A percentile compares a stretch with the other conserved stretches of the same genome.
These are phyloP conservation scores for Aspergillus vadensis DNA, from an alignment of 2,329 filamentous ascomycete genomes.

Conservation along the genomic window DNA sequence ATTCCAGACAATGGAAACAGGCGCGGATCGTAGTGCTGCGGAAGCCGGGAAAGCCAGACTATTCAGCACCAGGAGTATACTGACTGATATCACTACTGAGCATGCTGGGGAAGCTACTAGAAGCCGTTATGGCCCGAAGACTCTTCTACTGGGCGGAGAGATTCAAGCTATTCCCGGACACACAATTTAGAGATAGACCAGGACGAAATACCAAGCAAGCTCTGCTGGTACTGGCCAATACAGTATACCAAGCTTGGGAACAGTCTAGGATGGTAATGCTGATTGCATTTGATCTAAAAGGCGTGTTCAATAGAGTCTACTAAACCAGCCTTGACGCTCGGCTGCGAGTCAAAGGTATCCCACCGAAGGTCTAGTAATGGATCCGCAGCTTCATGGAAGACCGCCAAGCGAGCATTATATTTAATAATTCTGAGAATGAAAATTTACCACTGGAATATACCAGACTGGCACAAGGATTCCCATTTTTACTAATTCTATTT, in stretches of 20 bases:
- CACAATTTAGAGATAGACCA: conserved; percentile 26
- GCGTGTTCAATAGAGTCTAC: conserved; percentile 24
- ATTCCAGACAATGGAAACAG: conserved; percentile 20
- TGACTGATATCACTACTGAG: conserved; percentile 30
- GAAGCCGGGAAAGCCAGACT: conserved; percentile 31
- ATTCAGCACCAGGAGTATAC: conserved; percentile 26
- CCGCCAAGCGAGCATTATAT: conserved; percentile 16
- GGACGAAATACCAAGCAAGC: conserved; percentile 25
- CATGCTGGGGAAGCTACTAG: conserved; percentile 26
- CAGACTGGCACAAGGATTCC: conserved; percentile 29
- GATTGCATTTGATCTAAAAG: conserved; percentile 23
- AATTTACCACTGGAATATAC: conserved; percentile 10
- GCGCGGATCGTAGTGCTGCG: conserved; percentile 26
- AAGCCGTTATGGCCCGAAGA: conserved; percentile 20
- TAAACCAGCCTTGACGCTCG: conserved; percentile 11
- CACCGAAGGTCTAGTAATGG: conserved; percentile 6
- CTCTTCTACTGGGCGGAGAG: conserved; percentile 24
- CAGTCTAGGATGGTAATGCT: conserved; percentile 21
- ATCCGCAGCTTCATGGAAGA: conserved; percentile 24
- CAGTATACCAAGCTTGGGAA: conserved; percentile 21
- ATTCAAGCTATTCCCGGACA: conserved; percentile 26
- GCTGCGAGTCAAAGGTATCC: conserved; percentile 5
- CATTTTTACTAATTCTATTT: conserved; percentile 39
- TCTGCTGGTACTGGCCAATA: conserved; percentile 23
- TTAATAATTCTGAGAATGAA: conserved; percentile 22